A percentile compares a stretch with the other conserved stretches of the same genome.
phyloP scores from a whole-genome alignment of 495 filamentous ascomycete species.

The Halenospora varia region DNA sequence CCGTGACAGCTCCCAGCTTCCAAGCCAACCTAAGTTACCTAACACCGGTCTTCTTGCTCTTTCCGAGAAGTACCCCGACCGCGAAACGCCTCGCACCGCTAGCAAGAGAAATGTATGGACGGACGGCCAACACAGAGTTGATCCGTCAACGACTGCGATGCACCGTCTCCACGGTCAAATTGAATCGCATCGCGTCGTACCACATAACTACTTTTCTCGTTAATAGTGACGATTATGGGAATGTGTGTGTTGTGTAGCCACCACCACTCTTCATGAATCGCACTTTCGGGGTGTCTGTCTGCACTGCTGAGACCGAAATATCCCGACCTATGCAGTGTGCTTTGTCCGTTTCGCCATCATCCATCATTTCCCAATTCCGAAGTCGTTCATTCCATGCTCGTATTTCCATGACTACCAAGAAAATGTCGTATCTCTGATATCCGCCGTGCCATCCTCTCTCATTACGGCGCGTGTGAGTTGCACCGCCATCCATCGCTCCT shows the following conservation, averaged over 20 bases:
- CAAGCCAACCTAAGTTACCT: not conserved
- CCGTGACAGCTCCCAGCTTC: not conserved
- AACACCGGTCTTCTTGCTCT: not conserved
- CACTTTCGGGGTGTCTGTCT: not conserved
- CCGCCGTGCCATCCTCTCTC: slow-evolving; percentile 17
- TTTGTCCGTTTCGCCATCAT: not conserved
- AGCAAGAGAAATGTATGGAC: not conserved
- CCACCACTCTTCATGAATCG: slow-evolving; percentile 3
- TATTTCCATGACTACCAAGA: slow-evolving; percentile 18
- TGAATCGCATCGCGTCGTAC: slow-evolving; percentile 3
- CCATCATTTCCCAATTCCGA: not conserved
- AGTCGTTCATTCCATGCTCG: not conserved
- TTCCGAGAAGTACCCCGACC: not conserved
- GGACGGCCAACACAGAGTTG: not conserved
- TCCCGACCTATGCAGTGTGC: too few relatives aligned
- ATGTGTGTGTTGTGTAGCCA: not conserved
- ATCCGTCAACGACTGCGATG: not conserved
- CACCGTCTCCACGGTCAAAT: too few relatives aligned
- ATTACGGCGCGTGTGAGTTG: slow-evolving; percentile 18
- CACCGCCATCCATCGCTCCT: slow-evolving; percentile 24
- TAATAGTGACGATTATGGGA: slow-evolving; percentile 1
- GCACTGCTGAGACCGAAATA: too few relatives aligned
- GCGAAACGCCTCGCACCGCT: not conserved
- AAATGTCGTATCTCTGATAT: slow-evolving; percentile 25
- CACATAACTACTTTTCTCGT: not conserved